A percentile compares a stretch with the other conserved stretches of the same genome.
Conservation (phyloP, 345 rosid genomes). For the Anacardium occidentale region DNA sequence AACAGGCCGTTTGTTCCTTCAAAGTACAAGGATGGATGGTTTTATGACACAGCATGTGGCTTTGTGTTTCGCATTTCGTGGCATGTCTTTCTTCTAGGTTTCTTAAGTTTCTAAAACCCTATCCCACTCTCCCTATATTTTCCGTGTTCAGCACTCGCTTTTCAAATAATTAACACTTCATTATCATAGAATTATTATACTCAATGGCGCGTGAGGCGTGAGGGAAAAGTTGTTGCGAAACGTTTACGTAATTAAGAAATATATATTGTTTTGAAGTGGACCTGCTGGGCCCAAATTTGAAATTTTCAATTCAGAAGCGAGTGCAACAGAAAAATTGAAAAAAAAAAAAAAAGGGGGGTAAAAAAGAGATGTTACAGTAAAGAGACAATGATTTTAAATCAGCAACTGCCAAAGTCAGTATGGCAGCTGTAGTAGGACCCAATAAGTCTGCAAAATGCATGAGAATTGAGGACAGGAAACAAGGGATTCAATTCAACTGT, state of each 20-base stretch:
- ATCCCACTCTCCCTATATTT: constrained; percentile 15
- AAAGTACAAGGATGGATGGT: constrained; percentile 31
- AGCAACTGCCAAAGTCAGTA: constrained; percentile 16
- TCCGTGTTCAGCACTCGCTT: neutral
- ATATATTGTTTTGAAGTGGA: neutral
- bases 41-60: constrained; percentile 39
- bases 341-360: neutral
- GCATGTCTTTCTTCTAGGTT: constrained; percentile 38
- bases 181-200: no score
- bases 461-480: neutral
- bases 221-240: neutral
- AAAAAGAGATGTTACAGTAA: constrained; percentile 13
- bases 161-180: no score
- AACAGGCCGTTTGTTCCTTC: constrained; percentile 47
- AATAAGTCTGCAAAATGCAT: neutral
- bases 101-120: constrained; percentile 1
- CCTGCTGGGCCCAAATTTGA: neutral
- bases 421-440: constrained; percentile 19
- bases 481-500: no score
- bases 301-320: no score
- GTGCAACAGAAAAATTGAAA: neutral
- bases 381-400: constrained; percentile 8
- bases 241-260: neutral
- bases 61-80: constrained; percentile 47
- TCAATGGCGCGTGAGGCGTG: neutral